A percentile compares a stretch with the other conserved stretches of the same genome.
Conservation (phyloP, 2,329 filamentous ascomycete species). For the Colletotrichum cuscutae region DNA sequence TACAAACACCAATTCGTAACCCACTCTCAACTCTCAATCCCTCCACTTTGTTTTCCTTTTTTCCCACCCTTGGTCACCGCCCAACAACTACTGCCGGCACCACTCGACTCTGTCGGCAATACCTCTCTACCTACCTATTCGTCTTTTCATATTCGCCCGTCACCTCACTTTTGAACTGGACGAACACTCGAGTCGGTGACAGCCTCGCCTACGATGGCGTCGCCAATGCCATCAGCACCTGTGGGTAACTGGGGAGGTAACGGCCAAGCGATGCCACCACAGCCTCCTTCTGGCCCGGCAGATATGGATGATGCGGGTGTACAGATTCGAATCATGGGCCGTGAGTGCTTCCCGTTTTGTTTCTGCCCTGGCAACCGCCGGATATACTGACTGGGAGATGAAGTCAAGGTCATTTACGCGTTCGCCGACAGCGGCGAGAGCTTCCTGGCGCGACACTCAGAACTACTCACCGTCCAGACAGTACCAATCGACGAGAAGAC, state of each 20-base stretch:
- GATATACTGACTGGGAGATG: slow-evolving; percentile 21
- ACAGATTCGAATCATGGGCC: slow-evolving; percentile 72
- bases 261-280: slow-evolving; percentile 36
- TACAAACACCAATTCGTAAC: slow-evolving; percentile 31
- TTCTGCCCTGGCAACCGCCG: neutral
- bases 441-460: slow-evolving; percentile 87
- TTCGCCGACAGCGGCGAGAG: slow-evolving; percentile 91
- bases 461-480: slow-evolving; percentile 82
- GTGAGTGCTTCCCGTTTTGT: slow-evolving; percentile 57
- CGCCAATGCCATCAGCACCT: slow-evolving; percentile 47
- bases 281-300: slow-evolving; percentile 36
- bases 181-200: slow-evolving; percentile 10
- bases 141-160: neutral
- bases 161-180: slow-evolving; percentile 14
- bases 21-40: slow-evolving; percentile 10
- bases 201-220: slow-evolving; percentile 49
- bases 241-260: slow-evolving; percentile 45
- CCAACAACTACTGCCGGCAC: slow-evolving; percentile 1
- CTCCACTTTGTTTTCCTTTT: slow-evolving; percentile 29
- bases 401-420: slow-evolving; percentile 97
- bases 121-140: neutral
- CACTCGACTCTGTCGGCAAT: slow-evolving; percentile 16
- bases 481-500: slow-evolving; percentile 82
- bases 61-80: slow-evolving; percentile 16
- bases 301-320: slow-evolving; percentile 59